Evolutionary conservation across 345 rosid genomes (phyloP).

Genomic region (Euphorbia peplus): DNA sequence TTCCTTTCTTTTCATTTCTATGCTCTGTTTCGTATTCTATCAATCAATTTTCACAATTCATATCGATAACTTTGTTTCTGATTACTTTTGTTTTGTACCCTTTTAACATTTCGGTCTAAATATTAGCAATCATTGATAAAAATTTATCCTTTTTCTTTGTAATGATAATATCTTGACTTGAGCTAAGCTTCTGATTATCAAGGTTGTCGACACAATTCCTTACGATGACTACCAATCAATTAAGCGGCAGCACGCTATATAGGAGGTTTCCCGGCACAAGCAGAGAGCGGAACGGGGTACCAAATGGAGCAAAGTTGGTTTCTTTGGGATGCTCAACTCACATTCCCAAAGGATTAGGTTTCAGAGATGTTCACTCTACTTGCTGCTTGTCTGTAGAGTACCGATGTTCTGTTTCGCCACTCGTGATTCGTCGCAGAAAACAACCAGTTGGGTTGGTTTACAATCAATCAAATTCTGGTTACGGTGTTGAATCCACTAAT

Average conservation of each 20-base stretch:
- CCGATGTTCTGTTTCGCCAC: conserved; percentile 27
- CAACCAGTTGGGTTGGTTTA: conserved; percentile 20
- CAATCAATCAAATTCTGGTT: conserved; percentile 45
- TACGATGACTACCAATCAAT: conserved; percentile 40
- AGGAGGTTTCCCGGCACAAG: conserved; percentile 35
- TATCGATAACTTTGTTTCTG: background rate
- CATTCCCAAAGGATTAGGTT: conserved; percentile 22
- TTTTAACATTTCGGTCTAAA: background rate
- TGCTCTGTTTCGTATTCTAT: background rate
- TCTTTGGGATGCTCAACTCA: conserved; percentile 21
- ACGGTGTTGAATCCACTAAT: conserved; percentile 38
- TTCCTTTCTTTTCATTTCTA: background rate
- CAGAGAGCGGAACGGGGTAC: conserved; percentile 19
- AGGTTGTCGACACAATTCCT: conserved; percentile 1
- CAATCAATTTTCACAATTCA: background rate
- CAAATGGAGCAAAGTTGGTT: conserved; percentile 13
- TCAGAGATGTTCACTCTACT: conserved; percentile 16
- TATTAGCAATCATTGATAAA: background rate
- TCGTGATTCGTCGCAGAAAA: conserved; percentile 34
- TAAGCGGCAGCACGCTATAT: conserved; percentile 31
- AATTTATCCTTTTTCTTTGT: background rate
- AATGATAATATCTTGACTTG: background rate
- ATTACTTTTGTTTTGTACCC: background rate
- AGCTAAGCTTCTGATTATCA: background rate
- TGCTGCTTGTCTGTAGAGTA: conserved; percentile 21